Percentiles rank a stretch among this genome's conserved stretches.
phyloP scores from a whole-genome alignment of 192 early-diverging fungal genomes.

The Podila clonocystis region DNA sequence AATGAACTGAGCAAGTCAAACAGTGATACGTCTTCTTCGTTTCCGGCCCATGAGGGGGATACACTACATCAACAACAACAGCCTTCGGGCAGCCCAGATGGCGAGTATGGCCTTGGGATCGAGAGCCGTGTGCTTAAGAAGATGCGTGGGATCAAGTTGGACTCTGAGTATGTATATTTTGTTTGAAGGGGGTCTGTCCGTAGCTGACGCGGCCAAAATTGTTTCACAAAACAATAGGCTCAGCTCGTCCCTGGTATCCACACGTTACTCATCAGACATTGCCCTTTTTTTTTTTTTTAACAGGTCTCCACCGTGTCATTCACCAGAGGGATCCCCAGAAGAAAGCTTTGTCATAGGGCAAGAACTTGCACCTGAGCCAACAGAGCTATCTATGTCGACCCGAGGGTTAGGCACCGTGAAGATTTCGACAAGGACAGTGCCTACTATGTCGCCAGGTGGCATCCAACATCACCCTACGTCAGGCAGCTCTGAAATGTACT shows the following conservation, averaged over 20 bases:
- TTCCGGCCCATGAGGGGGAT: background rate
- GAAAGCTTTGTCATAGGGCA: background rate
- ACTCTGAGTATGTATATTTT: conserved; percentile 30
- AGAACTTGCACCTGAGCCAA: background rate
- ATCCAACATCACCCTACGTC: background rate
- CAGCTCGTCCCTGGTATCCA: background rate
- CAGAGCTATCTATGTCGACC: background rate
- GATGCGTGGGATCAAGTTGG: conserved; percentile 35
- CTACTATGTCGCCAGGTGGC: background rate
- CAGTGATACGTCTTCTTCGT: background rate
- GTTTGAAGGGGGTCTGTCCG: too few species aligned
- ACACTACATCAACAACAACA: background rate
- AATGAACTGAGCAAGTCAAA: background rate
- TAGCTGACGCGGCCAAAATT: background rate
- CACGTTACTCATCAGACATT: background rate
- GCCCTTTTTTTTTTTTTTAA: background rate
- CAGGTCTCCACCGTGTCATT: conserved; percentile 4
- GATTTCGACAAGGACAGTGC: conserved; percentile 28
- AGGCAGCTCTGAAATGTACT: background rate
- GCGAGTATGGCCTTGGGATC: conserved; percentile 15
- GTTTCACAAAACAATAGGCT: background rate
- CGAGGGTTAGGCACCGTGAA: conserved; percentile 11
- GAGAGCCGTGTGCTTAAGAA: conserved; percentile 36
- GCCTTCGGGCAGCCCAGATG: conserved; percentile 3
- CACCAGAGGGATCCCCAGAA: background rate